These are phyloP conservation scores for Coemansia sp. DNA, from an alignment of 192 early-diverging fungal genomes.

Conservation along the genomic window DNA sequence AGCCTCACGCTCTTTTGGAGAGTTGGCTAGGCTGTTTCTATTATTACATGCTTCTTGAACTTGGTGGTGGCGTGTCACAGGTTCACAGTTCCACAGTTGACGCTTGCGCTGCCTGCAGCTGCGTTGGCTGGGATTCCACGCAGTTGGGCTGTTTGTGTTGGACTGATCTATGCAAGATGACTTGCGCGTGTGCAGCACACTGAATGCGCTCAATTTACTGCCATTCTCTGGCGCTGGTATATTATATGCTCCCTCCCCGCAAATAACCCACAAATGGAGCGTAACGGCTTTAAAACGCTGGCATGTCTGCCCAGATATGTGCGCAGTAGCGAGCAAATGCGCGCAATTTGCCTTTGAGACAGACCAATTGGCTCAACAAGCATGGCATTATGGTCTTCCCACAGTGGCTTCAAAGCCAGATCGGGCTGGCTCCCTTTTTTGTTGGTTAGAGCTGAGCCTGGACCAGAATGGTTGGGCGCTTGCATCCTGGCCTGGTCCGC, in stretches of 20 bases:
- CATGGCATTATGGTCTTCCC: not conserved
- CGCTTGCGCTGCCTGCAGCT: no score
- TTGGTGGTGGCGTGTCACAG: no score
- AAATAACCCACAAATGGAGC: not conserved
- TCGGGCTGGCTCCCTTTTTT: not conserved
- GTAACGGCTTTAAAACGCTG: not conserved
- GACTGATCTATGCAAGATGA: not conserved
- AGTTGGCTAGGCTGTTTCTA: not conserved
- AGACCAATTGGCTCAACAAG: not conserved
- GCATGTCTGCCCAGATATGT: not conserved
- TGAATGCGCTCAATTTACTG: not conserved
- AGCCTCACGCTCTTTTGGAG: conserved; percentile 1
- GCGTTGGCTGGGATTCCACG: no score
- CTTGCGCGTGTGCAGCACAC: no score
- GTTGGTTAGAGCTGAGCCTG: no score
- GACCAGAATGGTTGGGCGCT: not conserved
- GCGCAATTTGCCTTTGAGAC: no score
- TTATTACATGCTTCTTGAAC: not conserved
- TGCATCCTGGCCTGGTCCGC: not conserved
- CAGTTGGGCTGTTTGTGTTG: not conserved
- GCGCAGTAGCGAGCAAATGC: no score
- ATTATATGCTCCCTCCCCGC: not conserved
- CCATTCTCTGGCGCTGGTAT: not conserved
- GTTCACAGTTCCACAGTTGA: no score
- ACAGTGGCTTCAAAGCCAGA: not conserved